These are phyloP conservation scores for Sistotremastrum niveocremeum DNA, from an alignment of 768 basidiomycete genomes.

Conservation along the genomic window DNA sequence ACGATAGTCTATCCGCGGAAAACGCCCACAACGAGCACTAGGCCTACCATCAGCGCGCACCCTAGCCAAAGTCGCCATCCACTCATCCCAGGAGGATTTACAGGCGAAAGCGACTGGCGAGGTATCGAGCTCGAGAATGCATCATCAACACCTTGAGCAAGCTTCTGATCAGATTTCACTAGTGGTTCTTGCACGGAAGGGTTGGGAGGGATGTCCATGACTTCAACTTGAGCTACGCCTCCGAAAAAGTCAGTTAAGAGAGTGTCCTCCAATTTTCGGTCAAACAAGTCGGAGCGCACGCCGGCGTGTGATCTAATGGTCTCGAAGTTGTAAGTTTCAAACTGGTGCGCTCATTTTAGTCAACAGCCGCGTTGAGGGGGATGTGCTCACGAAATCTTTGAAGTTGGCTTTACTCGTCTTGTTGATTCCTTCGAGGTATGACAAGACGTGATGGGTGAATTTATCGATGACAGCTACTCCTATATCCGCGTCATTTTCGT, in stretches of 20 bases:
- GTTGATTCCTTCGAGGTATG: slow-evolving; percentile 85
- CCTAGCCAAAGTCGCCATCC: no score
- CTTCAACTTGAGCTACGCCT: slow-evolving; percentile 74
- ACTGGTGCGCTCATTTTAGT: slow-evolving; percentile 30
- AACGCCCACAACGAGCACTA: no score
- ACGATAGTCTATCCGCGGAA: no score
- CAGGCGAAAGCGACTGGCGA: no score
- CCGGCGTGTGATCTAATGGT: slow-evolving; percentile 79
- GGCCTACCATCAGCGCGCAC: no score
- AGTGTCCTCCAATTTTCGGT: slow-evolving; percentile 30
- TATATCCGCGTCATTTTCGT: slow-evolving; percentile 87
- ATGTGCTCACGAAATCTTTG: slow-evolving; percentile 56
- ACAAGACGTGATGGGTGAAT: slow-evolving; percentile 83
- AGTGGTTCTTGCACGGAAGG: no score
- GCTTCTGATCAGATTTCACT: no score
- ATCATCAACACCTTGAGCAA: no score
- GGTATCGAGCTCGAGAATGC: no score
- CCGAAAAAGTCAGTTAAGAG: slow-evolving; percentile 81
- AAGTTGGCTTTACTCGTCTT: slow-evolving; percentile 76
- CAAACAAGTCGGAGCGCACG: slow-evolving; percentile 77
- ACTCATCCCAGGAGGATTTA: no score
- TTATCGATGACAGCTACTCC: slow-evolving; percentile 94
- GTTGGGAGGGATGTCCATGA: slow-evolving; percentile 16
- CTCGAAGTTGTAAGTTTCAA: slow-evolving; percentile 59
- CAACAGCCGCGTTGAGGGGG: not conserved